Percentiles rank a stretch among this genome's conserved stretches.
Conservation (phyloP, 768 basidiomycete species). For the Boletellus sp. region DNA sequence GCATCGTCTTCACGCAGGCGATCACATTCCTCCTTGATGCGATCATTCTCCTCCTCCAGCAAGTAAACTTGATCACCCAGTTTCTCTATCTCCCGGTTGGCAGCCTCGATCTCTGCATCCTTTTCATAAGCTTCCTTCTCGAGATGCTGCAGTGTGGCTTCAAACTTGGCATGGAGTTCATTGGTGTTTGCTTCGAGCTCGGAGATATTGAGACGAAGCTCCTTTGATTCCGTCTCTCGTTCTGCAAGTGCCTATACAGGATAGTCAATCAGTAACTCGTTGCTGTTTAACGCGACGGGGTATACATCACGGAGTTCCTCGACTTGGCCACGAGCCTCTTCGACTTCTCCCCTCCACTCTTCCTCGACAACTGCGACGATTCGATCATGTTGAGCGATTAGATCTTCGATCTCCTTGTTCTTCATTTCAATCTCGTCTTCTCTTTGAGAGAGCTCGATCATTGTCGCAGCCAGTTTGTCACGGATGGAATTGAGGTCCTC, state of each 20-base stretch:
- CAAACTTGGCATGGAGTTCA: constrained; percentile 71
- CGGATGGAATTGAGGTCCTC: constrained; percentile 68
- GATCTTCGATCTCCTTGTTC: constrained; percentile 71
- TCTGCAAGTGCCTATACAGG: constrained; percentile 62
- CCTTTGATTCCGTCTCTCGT: constrained; percentile 74
- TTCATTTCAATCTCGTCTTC: constrained; percentile 85
- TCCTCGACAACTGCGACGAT: constrained; percentile 73
- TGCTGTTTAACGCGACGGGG: background rate
- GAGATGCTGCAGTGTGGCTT: constrained; percentile 68
- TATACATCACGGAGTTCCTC: constrained; percentile 76
- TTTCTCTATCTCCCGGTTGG: constrained; percentile 75
- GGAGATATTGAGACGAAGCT: constrained; percentile 66
- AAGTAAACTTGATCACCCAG: constrained; percentile 78
- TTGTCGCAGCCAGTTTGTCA: constrained; percentile 74
- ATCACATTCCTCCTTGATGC: constrained; percentile 67
- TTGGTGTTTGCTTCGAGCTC: constrained; percentile 72
- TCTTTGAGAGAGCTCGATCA: constrained; percentile 81
- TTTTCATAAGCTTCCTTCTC: constrained; percentile 77
- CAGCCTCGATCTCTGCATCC: constrained; percentile 68
- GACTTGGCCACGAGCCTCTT: constrained; percentile 71
- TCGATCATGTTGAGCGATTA: constrained; percentile 68
- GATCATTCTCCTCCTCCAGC: constrained; percentile 84
- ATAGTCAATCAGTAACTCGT: background rate
- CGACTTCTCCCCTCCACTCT: constrained; percentile 86
- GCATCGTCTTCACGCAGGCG: constrained; percentile 67